Evolutionary conservation across 768 basidiomycete species (phyloP).

Genomic region (Rhodotorula graminis): DNA sequence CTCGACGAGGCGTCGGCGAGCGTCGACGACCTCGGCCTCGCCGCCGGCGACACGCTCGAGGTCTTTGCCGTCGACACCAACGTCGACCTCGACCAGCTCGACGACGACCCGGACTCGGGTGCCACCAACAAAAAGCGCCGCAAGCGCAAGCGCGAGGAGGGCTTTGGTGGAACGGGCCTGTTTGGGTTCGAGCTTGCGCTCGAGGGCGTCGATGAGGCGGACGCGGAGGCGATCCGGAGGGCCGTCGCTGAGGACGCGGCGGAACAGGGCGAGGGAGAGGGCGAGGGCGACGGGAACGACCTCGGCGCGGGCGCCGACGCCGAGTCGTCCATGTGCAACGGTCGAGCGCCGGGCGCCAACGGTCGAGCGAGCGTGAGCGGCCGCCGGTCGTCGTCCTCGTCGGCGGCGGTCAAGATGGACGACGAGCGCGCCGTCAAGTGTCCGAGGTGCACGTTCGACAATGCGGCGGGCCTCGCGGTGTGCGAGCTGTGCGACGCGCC

Average conservation of each 20-base stretch:
- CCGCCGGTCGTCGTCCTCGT: background rate
- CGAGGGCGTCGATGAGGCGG: background rate
- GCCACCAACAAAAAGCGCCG: too few relatives aligned
- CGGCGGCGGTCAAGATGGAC: background rate
- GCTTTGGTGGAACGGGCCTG: constrained; percentile 35
- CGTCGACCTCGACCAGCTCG: constrained; percentile 52
- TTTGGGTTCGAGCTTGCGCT: constrained; percentile 9
- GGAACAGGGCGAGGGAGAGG: too few relatives aligned
- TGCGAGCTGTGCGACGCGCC: constrained; percentile 24
- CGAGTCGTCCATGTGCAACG: too few relatives aligned
- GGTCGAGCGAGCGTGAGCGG: background rate
- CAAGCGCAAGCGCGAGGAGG: constrained; percentile 30
- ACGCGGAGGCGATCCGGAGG: background rate
- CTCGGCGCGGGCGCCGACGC: too few relatives aligned
- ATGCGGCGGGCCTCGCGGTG: background rate
- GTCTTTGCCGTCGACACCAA: constrained; percentile 62
- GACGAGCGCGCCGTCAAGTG: background rate
- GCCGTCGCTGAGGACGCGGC: background rate
- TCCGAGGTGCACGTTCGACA: constrained; percentile 28
- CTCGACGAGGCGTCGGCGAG: constrained; percentile 59
- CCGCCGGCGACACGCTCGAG: constrained; percentile 63
- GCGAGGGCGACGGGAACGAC: background rate
- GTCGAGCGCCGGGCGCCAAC: background rate
- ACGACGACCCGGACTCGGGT: constrained; percentile 6
- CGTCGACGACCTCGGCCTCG: constrained; percentile 56